A percentile compares a stretch with the other conserved stretches of the same genome.
phyloP scores from a whole-genome alignment of 169 alveolate genomes.

The Neospora caninum region DNA sequence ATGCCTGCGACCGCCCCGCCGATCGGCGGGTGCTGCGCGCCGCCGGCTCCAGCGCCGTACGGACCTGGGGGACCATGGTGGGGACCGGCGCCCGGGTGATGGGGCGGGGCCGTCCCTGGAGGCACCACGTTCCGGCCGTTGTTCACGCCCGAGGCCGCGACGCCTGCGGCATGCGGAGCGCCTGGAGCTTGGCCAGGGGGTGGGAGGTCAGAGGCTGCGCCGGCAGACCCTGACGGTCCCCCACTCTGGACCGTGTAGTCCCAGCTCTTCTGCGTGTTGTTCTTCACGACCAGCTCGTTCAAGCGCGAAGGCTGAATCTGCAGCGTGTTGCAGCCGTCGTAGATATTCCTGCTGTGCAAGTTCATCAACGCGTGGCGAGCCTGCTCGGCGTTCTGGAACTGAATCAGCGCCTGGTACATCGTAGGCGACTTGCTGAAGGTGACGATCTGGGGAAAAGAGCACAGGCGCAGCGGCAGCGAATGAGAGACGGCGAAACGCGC shows the following conservation, averaged over 20 bases:
- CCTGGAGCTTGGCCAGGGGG: constrained; percentile 44
- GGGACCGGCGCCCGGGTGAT: not conserved
- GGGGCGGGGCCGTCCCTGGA: not conserved
- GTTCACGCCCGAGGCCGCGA: constrained; percentile 49
- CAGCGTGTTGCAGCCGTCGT: constrained; percentile 77
- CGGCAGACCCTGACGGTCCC: constrained; percentile 24
- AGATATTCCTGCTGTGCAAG: constrained; percentile 74
- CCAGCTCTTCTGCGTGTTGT: constrained; percentile 72
- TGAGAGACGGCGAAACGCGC: no score
- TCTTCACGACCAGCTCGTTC: constrained; percentile 72
- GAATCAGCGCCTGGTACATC: constrained; percentile 77
- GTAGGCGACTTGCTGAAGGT: constrained; percentile 73
- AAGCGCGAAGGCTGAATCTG: constrained; percentile 74
- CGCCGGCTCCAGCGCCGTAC: constrained; percentile 7
- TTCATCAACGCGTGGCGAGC: constrained; percentile 75
- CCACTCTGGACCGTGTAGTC: constrained; percentile 70
- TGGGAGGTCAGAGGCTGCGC: constrained; percentile 33
- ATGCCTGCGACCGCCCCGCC: constrained; percentile 26
- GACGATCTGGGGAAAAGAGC: constrained; percentile 65
- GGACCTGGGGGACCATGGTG: constrained; percentile 3
- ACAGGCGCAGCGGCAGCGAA: no score
- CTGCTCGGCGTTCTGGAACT: constrained; percentile 67
- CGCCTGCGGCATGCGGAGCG: constrained; percentile 42
- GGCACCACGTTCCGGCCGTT: constrained; percentile 16
- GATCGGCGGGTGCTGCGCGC: constrained; percentile 7